Evolutionary conservation across 139 green algal species (phyloP).

Genomic region (Picochlorum sp.): DNA sequence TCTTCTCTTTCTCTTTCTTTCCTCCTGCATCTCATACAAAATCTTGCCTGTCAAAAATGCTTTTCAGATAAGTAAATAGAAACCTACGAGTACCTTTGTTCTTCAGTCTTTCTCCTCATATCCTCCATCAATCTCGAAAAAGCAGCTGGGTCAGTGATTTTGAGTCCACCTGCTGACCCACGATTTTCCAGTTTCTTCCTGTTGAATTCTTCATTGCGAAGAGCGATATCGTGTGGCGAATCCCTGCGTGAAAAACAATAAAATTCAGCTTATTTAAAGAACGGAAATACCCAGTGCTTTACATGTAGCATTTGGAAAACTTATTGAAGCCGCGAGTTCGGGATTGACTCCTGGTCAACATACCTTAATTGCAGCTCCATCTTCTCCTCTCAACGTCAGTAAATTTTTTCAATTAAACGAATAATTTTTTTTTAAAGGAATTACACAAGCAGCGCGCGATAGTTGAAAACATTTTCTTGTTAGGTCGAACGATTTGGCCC

Average conservation of each 20-base stretch:
- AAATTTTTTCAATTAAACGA: no score
- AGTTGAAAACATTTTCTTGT: no score
- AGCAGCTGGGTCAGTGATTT: constrained; percentile 17
- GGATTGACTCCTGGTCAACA: background rate
- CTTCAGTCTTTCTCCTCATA: constrained; percentile 16
- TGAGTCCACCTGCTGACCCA: background rate
- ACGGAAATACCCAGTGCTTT: background rate
- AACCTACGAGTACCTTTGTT: constrained; percentile 18
- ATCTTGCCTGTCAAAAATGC: constrained; percentile 2
- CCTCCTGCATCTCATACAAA: no score
- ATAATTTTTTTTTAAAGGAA: no score
- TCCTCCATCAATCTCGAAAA: constrained; percentile 15
- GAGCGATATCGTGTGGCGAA: background rate
- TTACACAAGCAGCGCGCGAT: no score
- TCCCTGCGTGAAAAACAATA: background rate
- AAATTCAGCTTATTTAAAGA: background rate
- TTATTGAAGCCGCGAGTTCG: background rate
- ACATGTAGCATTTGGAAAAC: background rate
- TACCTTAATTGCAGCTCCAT: constrained; percentile 5
- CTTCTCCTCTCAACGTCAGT: no score
- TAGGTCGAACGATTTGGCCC: no score
- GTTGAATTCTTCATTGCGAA: constrained; percentile 12
- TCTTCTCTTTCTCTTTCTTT: constrained; percentile 14
- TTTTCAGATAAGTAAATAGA: no score
- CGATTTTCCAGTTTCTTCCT: background rate